Evolutionary conservation across 805 yeast species (phyloP).

Genomic region (Spencermartinsiella europaea): DNA sequence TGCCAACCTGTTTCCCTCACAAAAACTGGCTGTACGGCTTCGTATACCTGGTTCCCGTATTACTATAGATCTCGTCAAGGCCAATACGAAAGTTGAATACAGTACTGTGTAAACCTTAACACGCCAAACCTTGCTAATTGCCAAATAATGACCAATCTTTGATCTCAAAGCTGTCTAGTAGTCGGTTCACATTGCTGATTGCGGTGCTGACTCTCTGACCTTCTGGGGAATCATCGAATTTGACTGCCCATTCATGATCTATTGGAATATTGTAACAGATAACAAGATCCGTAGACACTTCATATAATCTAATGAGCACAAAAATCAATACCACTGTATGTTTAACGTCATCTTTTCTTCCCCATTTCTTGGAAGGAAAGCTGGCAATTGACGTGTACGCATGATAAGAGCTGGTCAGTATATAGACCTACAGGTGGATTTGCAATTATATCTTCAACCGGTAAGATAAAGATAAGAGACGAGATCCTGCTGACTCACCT

Average conservation of each 20-base stretch:
- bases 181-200: not conserved
- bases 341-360: conserved; percentile 31
- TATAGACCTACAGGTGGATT: not conserved
- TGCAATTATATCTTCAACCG: not conserved
- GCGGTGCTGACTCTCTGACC: not conserved
- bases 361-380: conserved; percentile 51
- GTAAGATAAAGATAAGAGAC: not conserved
- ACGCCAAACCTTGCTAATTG: too few relatives aligned
- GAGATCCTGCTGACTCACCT: not conserved
- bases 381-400: conserved; percentile 34
- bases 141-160: conserved; percentile 6
- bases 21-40: too few relatives aligned
- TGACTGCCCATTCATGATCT: not conserved
- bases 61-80: too few relatives aligned
- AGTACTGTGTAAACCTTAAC: too few relatives aligned
- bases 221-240: not conserved
- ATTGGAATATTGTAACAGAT: conserved; percentile 55
- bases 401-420: not conserved
- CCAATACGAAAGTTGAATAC: too few relatives aligned
- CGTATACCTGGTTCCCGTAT: too few relatives aligned
- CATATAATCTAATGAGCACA: conserved; percentile 48
- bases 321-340: conserved; percentile 40
- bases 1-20: too few relatives aligned
- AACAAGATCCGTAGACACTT: conserved; percentile 55
- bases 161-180: conserved; percentile 2